These are phyloP conservation scores for Barbarea vulgaris DNA, from an alignment of 345 rosid genomes.

Conservation along the genomic window DNA sequence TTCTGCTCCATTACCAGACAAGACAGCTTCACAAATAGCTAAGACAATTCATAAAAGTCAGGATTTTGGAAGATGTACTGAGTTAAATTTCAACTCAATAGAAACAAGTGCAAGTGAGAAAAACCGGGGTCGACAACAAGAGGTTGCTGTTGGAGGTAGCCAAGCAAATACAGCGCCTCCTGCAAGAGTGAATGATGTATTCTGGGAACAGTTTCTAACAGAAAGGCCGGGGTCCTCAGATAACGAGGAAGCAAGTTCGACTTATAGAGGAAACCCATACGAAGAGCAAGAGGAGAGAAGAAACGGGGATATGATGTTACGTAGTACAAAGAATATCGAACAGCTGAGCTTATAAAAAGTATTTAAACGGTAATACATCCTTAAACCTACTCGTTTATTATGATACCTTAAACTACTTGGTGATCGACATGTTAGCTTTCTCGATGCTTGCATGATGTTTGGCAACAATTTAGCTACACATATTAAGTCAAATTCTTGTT, in stretches of 20 bases:
- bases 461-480: constrained; percentile 3
- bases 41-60: constrained; percentile 45
- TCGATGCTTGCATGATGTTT: not conserved
- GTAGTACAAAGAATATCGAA: constrained; percentile 55
- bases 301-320: constrained; percentile 47
- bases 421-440: not conserved
- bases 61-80: constrained; percentile 43
- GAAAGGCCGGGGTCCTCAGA: constrained; percentile 91
- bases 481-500: not conserved
- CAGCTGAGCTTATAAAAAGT: constrained; percentile 65
- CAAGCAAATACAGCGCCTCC: constrained; percentile 56
- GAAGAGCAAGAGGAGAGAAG: constrained; percentile 66
- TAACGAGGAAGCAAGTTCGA: constrained; percentile 84
- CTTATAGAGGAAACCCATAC: constrained; percentile 55
- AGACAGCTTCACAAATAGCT: constrained; percentile 47
- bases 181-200: constrained; percentile 74
- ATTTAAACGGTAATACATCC: constrained; percentile 12
- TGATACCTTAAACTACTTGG: not conserved
- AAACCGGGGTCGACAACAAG: constrained; percentile 35
- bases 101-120: constrained; percentile 33
- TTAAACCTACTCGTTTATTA: not conserved
- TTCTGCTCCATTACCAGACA: constrained; percentile 67
- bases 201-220: constrained; percentile 96
- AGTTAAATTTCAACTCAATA: constrained; percentile 33
- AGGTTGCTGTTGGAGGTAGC: constrained; percentile 46